Evolutionary conservation across 148 eudicot species (phyloP).

Genomic region (Fagopyrum homotropicum): DNA sequence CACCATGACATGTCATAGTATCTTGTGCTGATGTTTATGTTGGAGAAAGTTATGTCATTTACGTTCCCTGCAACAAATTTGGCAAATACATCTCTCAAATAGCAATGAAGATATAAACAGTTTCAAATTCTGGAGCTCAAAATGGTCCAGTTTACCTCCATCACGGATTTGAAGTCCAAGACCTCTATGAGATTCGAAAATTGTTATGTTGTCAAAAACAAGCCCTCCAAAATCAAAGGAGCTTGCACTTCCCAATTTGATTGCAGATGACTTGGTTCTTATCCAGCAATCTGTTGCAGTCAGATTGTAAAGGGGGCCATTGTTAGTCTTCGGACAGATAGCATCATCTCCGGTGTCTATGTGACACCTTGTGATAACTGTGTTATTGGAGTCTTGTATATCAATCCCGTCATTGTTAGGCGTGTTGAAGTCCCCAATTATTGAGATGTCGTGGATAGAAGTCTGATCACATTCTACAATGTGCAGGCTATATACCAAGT

Average conservation of each 20-base stretch:
- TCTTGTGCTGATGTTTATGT: conserved; percentile 85
- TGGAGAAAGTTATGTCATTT: conserved; percentile 80
- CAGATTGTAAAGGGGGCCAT: conserved; percentile 68
- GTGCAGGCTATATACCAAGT: conserved; percentile 63
- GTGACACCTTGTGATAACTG: conserved; percentile 77
- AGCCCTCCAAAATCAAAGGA: conserved; percentile 56
- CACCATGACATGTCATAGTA: conserved; percentile 97
- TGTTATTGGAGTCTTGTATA: conserved; percentile 86
- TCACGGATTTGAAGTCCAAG: conserved; percentile 90
- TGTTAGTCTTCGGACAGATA: conserved; percentile 81
- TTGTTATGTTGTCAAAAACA: conserved; percentile 76
- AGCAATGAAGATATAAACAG: background rate
- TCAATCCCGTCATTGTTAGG: conserved; percentile 98
- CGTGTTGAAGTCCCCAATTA: conserved; percentile 72
- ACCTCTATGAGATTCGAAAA: conserved; percentile 87
- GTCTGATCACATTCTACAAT: conserved; percentile 71
- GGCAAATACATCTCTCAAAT: background rate
- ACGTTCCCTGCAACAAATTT: conserved; percentile 62
- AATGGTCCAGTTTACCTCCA: conserved; percentile 53
- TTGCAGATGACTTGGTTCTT: conserved; percentile 84
- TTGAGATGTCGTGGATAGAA: conserved; percentile 52
- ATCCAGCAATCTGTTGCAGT: conserved; percentile 91
- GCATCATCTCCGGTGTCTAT: conserved; percentile 98
- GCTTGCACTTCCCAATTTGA: conserved; percentile 97
- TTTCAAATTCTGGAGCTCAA: background rate